Conservation (phyloP, 768 basidiomycete species). For the Cubamyces sp. region DNA sequence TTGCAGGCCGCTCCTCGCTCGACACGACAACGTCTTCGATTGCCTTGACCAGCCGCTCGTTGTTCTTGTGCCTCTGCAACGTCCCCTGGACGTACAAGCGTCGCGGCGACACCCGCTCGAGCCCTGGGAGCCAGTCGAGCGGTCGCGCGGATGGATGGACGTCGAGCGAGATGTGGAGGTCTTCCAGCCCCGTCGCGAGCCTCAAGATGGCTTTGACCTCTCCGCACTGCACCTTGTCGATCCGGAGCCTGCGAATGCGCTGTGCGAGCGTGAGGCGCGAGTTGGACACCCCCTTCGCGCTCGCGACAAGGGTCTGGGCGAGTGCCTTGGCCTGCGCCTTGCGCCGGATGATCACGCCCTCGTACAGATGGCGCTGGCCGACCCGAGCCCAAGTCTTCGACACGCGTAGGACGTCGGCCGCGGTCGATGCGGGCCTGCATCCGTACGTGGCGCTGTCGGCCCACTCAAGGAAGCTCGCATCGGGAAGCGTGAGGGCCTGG, state of each 20-base stretch:
- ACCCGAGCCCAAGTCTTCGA: slow-evolving; percentile 1
- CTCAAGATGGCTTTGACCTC: neutral
- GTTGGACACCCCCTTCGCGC: neutral
- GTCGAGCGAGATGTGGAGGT: slow-evolving; percentile 1
- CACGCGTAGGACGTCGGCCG: neutral
- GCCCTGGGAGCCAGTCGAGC: neutral
- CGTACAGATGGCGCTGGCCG: slow-evolving; percentile 1
- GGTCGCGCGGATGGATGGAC: neutral
- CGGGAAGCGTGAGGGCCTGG: neutral
- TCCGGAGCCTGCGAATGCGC: slow-evolving; percentile 3
- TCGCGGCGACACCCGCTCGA: neutral
- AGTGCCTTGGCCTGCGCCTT: neutral
- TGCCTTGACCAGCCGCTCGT: neutral
- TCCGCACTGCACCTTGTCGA: neutral
- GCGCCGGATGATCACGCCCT: slow-evolving; percentile 5
- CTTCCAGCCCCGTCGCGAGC: neutral
- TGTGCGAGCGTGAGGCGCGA: neutral
- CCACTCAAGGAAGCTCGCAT: neutral
- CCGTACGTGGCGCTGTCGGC: neutral
- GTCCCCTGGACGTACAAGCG: neutral
- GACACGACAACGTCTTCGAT: neutral
- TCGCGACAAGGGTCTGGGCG: neutral
- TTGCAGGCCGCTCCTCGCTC: neutral
- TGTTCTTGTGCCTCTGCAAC: neutral
- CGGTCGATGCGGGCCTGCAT: neutral